Evolutionary conservation across 2,329 filamentous ascomycete genomes (phyloP).

Genomic region (Decorospora gaudefroyi): DNA sequence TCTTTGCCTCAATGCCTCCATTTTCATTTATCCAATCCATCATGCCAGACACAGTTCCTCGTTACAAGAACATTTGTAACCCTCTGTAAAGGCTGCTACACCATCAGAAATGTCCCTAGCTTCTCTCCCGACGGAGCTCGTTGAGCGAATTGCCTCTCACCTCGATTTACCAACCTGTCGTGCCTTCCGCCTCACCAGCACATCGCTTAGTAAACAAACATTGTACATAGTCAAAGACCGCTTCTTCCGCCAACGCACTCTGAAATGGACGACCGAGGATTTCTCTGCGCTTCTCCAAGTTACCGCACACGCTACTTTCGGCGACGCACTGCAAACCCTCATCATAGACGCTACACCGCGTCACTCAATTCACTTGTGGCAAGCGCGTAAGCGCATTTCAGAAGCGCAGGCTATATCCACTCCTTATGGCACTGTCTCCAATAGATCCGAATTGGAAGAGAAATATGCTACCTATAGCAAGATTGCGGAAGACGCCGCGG

Average conservation of each 20-base stretch:
- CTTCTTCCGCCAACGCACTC: constrained; percentile 26
- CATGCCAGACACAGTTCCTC: too few relatives aligned
- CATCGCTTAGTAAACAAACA: constrained; percentile 21
- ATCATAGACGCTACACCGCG: constrained; percentile 36
- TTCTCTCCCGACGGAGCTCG: constrained; percentile 30
- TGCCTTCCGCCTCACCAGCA: constrained; percentile 27
- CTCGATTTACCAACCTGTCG: constrained; percentile 24
- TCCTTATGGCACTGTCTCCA: background rate
- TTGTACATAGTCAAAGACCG: constrained; percentile 27
- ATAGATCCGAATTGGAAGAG: constrained; percentile 5
- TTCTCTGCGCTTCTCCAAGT: constrained; percentile 23
- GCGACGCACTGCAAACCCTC: constrained; percentile 22
- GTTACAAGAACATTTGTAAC: constrained; percentile 6
- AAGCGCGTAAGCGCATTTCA: constrained; percentile 15
- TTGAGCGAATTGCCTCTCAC: constrained; percentile 26
- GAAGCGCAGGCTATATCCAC: constrained; percentile 12
- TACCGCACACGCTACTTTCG: constrained; percentile 22
- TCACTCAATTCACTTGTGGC: constrained; percentile 31
- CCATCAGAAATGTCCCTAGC: constrained; percentile 15
- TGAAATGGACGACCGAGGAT: constrained; percentile 25
- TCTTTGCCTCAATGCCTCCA: too few relatives aligned
- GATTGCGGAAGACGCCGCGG: constrained; percentile 14
- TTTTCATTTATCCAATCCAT: too few relatives aligned
- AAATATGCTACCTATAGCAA: constrained; percentile 8
- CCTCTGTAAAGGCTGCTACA: background rate